These are phyloP conservation scores for Fonsecaea monophora DNA, from an alignment of 2,329 filamentous ascomycete genomes.

Conservation along the genomic window DNA sequence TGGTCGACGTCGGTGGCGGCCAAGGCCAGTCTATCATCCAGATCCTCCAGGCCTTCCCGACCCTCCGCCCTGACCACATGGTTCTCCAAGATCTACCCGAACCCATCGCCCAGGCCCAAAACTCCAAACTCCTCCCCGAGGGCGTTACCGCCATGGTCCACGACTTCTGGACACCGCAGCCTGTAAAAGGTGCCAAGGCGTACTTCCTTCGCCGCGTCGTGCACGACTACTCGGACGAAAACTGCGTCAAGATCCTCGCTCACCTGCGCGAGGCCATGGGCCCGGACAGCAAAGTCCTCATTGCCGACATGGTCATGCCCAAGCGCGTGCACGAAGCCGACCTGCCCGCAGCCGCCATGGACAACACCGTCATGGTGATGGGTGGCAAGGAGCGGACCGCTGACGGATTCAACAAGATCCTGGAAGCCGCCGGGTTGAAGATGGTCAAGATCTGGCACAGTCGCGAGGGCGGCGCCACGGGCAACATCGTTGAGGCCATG, in stretches of 20 bases:
- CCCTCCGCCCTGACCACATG: conserved; percentile 18
- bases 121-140: conserved; percentile 28
- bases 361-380: conserved; percentile 42
- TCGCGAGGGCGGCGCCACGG: conserved; percentile 31
- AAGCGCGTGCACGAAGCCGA: conserved; percentile 32
- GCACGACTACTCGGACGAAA: conserved; percentile 43
- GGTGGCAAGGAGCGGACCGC: conserved; percentile 42
- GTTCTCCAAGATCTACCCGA: conserved; percentile 33
- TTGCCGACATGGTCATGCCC: conserved; percentile 43
- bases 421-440: conserved; percentile 39
- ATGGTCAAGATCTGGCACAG: conserved; percentile 40
- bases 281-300: conserved; percentile 35
- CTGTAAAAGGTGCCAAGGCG: conserved; percentile 38
- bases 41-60: conserved; percentile 29
- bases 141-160: conserved; percentile 32
- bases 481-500: conserved; percentile 40
- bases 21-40: conserved; percentile 33
- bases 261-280: conserved; percentile 40
- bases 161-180: conserved; percentile 37
- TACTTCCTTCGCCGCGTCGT: conserved; percentile 45
- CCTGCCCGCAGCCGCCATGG: conserved; percentile 40
- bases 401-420: conserved; percentile 39
- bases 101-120: conserved; percentile 19
- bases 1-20: conserved; percentile 37
- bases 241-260: conserved; percentile 38